Base-by-base conservation (phyloP, 768 basidiomycete species). In the Lactarius pseudohatsudake region DNA sequence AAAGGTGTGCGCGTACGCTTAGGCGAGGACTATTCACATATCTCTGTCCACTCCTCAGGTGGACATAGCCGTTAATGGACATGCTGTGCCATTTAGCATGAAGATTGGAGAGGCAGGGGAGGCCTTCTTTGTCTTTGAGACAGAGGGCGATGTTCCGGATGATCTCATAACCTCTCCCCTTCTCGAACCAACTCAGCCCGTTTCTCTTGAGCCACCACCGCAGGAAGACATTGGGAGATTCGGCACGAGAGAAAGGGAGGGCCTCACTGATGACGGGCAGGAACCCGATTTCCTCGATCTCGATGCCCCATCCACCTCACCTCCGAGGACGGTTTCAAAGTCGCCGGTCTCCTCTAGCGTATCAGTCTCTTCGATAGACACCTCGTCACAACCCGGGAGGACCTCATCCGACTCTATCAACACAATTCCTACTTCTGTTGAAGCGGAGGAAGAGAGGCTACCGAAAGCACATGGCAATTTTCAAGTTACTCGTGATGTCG, bases 81-180 rank as follows among this genome's bases (percentile, higher is more conserved):
- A 86, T 71, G 82, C 84, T 54, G 90, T 95, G 64, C 96, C 96
- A 0, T 98, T 92, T 76, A 84, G 84, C 76, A 99, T 99, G 97
- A 98, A 99, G 82, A 94, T 98, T 68, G 96, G 95, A 47, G 97
- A 98, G 65, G 94, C 97, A 1, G 97, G 97, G 5, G 97, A 99
- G 78, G 97, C 96, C 0, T 99, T 98, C 82, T 98, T 98, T 73
- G 91, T 99, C 47, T 94, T 98, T 71, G 96, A 99, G 77, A 98
- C 96, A 0, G 92, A 96, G 47, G 92, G 89, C 45, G 94, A 98
- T 65, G 88, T 98, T 36, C 96, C 97, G 3, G 90, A 86, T 57
- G 92, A 95, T 75, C 86, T 99, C 68, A 90, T 95, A 69, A 99
- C 97, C 0, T 94, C 91, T 77, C 97, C 97, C 30, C 79, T 99